Evolutionary conservation across 1,284 basidiomycete genomes (phyloP).

Genomic region (Ceratobasidium sp.): DNA sequence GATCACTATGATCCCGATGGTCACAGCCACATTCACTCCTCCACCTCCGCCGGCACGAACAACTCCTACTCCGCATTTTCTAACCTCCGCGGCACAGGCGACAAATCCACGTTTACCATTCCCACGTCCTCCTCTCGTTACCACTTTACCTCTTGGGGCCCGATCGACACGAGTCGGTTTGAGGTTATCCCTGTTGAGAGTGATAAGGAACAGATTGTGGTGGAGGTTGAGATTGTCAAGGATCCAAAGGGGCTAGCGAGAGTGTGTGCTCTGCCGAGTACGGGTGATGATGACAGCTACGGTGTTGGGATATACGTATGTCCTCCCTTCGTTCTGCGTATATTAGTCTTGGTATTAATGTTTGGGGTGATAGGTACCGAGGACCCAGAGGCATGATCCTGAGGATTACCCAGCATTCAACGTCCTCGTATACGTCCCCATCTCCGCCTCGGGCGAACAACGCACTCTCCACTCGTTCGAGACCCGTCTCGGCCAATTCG

Average conservation of each 20-base stretch:
- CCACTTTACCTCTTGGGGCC: slow-evolving; percentile 35
- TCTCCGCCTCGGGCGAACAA: neutral
- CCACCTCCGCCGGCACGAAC: neutral
- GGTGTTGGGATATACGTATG: slow-evolving; percentile 38
- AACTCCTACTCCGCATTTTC: neutral
- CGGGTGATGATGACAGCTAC: slow-evolving; percentile 12
- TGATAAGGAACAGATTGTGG: slow-evolving; percentile 35
- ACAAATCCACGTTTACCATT: slow-evolving; percentile 35
- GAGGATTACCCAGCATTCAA: slow-evolving; percentile 24
- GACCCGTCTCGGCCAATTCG: slow-evolving; percentile 41
- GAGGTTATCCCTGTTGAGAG: slow-evolving; percentile 30
- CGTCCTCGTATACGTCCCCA: slow-evolving; percentile 26
- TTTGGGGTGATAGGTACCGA: neutral
- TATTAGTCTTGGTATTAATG: neutral
- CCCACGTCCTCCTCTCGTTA: slow-evolving; percentile 23
- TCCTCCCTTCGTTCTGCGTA: neutral
- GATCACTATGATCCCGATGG: slow-evolving; percentile 36
- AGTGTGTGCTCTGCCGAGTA: slow-evolving; percentile 33
- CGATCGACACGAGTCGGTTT: slow-evolving; percentile 35
- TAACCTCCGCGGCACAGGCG: neutral
- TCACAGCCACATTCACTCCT: neutral
- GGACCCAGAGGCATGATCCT: neutral
- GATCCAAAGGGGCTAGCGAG: slow-evolving; percentile 18
- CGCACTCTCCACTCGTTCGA: slow-evolving; percentile 15
- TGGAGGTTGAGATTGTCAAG: slow-evolving; percentile 37